Percentiles rank a stretch among this genome's conserved stretches.
Evolutionary conservation across 2,329 filamentous ascomycete genomes (phyloP).

Genomic region (Ceratocystiopsis minuta): DNA sequence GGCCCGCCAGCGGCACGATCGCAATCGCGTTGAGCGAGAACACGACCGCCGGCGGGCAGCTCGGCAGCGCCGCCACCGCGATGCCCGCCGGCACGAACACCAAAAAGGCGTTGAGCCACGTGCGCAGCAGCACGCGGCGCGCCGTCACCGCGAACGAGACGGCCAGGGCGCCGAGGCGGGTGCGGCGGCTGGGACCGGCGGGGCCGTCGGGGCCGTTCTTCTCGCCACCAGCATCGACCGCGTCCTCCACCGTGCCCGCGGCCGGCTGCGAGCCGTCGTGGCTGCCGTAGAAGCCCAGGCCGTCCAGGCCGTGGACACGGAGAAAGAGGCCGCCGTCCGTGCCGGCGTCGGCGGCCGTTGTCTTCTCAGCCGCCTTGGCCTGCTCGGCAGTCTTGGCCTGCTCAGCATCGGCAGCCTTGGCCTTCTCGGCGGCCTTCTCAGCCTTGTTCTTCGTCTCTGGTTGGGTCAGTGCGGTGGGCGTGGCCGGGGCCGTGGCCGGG

Average conservation of each 20-base stretch:
- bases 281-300: no score
- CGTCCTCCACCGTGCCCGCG: background rate
- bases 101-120: constrained; percentile 61
- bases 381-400: no score
- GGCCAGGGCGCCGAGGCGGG: constrained; percentile 12
- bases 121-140: constrained; percentile 47
- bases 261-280: no score
- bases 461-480: no score
- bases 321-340: no score
- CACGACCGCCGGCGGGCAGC: constrained; percentile 39
- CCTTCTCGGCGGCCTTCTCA: no score
- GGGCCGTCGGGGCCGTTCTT: constrained; percentile 11
- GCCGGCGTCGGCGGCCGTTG: no score
- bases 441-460: no score
- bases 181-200: background rate
- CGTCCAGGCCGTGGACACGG: no score
- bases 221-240: constrained; percentile 1
- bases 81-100: constrained; percentile 69
- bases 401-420: no score
- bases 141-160: constrained; percentile 28
- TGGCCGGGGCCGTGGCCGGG: no score
- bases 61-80: constrained; percentile 31
- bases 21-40: constrained; percentile 62
- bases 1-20: constrained; percentile 55
- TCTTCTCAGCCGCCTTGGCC: no score